These are phyloP conservation scores for Cladosporium velox DNA, from an alignment of 2,329 filamentous ascomycete genomes.

Conservation along the genomic window DNA sequence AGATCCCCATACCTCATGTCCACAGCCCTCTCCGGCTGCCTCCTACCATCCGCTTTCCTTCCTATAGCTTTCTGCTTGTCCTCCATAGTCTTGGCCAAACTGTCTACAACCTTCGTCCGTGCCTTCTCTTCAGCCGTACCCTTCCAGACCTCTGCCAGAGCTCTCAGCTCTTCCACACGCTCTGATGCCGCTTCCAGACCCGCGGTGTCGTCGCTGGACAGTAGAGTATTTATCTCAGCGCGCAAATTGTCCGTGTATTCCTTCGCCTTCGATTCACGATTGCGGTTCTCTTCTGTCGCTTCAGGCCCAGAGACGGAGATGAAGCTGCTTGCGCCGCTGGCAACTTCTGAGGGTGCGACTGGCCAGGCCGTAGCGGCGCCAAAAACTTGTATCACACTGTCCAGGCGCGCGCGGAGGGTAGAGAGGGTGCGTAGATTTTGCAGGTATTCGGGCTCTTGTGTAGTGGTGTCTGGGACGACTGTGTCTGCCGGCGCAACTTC, in stretches of 20 bases:
- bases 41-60: conserved; percentile 22
- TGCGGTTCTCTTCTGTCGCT: conserved; percentile 57
- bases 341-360: conserved; percentile 82
- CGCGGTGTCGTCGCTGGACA: conserved; percentile 58
- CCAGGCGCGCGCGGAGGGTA: conserved; percentile 78
- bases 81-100: conserved; percentile 77
- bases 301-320: conserved; percentile 86
- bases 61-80: conserved; percentile 59
- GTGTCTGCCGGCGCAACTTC: conserved; percentile 10
- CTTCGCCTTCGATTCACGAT: conserved; percentile 83
- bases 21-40: conserved; percentile 16
- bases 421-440: conserved; percentile 79
- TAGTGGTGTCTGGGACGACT: conserved; percentile 35
- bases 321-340: conserved; percentile 74
- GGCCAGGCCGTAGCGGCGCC: conserved; percentile 96
- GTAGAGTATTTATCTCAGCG: conserved; percentile 69
- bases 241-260: conserved; percentile 71
- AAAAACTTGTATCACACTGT: conserved; percentile 86
- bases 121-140: conserved; percentile 95
- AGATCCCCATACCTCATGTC: conserved; percentile 21
- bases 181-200: conserved; percentile 73
- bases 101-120: conserved; percentile 76
- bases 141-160: conserved; percentile 81
- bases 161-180: conserved; percentile 75
- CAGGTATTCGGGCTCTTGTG: conserved; percentile 61